A percentile compares a stretch with the other conserved stretches of the same genome.
phyloP scores from a whole-genome alignment of 1,284 basidiomycete species.

The Ganoderma multipileum region DNA sequence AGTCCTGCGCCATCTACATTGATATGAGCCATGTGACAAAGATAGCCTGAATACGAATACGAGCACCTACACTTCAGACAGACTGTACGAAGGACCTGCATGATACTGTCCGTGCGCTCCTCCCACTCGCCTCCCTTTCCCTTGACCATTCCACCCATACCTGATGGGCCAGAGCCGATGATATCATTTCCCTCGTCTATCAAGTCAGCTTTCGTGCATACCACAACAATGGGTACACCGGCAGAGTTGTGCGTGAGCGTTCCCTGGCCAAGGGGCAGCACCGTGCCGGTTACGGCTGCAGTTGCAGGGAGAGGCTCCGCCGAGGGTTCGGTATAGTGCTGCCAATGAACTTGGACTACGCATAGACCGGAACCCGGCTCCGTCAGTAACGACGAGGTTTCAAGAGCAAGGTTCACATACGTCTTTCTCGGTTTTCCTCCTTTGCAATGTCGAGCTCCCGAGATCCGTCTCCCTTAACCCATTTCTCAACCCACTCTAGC shows the following conservation, averaged over 20 bases:
- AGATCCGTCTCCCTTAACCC: slow-evolving; percentile 74
- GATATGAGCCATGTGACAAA: not conserved
- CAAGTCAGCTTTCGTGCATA: slow-evolving; percentile 90
- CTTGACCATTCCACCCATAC: slow-evolving; percentile 85
- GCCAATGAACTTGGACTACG: slow-evolving; percentile 86
- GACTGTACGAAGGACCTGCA: slow-evolving; percentile 92
- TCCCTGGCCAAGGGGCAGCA: slow-evolving; percentile 82
- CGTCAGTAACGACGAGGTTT: slow-evolving; percentile 9
- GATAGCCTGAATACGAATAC: not conserved
- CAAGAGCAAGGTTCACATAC: slow-evolving; percentile 56
- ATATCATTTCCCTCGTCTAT: slow-evolving; percentile 84
- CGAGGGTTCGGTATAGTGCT: slow-evolving; percentile 89
- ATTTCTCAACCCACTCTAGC: slow-evolving; percentile 85
- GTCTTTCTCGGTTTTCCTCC: slow-evolving; percentile 83
- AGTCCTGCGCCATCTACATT: slow-evolving; percentile 86
- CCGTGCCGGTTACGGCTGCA: slow-evolving; percentile 60
- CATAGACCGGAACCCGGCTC: slow-evolving; percentile 20
- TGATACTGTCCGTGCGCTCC: slow-evolving; percentile 93
- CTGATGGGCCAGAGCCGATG: slow-evolving; percentile 68
- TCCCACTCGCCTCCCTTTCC: slow-evolving; percentile 92
- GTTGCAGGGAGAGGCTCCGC: slow-evolving; percentile 64
- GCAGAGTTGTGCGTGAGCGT: slow-evolving; percentile 82
- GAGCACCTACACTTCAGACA: slow-evolving; percentile 85
- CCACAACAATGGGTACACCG: slow-evolving; percentile 90
- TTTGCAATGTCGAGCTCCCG: slow-evolving; percentile 73